Base-by-base conservation (phyloP, 192 early-diverging fungal species). In the Coemansia sp. region DNA sequence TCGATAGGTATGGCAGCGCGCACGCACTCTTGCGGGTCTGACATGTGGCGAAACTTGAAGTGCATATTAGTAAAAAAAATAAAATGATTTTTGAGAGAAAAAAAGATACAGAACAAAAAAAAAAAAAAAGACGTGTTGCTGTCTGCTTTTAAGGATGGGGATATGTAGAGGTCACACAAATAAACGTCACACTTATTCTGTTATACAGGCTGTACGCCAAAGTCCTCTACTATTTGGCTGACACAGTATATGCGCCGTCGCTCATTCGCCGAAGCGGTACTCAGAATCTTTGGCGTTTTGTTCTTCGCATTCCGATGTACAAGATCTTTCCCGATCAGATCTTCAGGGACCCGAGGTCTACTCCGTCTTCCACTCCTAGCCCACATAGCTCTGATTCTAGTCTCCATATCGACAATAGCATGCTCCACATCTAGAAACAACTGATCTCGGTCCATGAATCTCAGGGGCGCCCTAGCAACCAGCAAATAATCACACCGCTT, bases 401-500 rank as follows among this genome's bases (percentile, higher is more conserved):
- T 24, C 61, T 68, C 60, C 18, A 66, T 44, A 2, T 44, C 60
- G 8, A 78, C 68, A 44, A 83, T 34, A 47, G 80, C 80, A 20
- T 29, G 20, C 53, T 83, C 80, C 5, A 83, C 75, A 1, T 27
- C 33, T 31, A 65, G 13, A 39, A 73, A 83, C 53, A 83, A 16
- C 55, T 75, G 44, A 47, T 83, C 80, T 15, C 80, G 72, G 10
- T 68, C 62, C 75, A 74, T 74, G 31, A 61, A 27, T 33, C 66
- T 64, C 69, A 83, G 67, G 12, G 60, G 62, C 20, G 61, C 66
- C 6, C 57, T 34, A 16, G 75, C 69, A 1, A 67, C 5, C 53
- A 83, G 70, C 63, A 83, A 1, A 36, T 83, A 83, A 52, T 83
- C 80, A 67, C 80, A 83, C 13, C 80, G 41, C 64, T 69, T 74